Evolutionary conservation across 23 red algal species (phyloP).

Genomic region (Agarophyton chilense): DNA sequence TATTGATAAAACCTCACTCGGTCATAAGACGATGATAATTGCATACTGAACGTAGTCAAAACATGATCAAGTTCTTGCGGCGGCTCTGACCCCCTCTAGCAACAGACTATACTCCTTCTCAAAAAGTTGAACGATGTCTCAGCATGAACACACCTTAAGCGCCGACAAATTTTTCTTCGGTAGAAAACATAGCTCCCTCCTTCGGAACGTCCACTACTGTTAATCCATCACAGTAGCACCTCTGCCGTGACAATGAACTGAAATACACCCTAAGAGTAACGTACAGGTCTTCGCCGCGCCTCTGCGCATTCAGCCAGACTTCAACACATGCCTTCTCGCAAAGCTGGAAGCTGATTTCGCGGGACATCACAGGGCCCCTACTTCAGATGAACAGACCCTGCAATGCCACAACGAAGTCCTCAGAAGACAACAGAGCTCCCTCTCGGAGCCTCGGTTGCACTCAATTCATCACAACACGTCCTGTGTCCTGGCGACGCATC

Average conservation of each 20-base stretch:
- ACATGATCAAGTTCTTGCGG: constrained; percentile 26
- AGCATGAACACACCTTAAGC: constrained; percentile 11
- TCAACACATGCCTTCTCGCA: constrained; percentile 39
- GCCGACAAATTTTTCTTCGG: constrained; percentile 34
- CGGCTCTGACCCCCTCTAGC: constrained; percentile 18
- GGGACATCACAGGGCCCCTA: constrained; percentile 28
- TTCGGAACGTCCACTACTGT: constrained; percentile 26
- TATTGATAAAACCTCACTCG: constrained; percentile 4
- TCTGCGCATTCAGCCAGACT: constrained; percentile 46
- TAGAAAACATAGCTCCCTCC: constrained; percentile 32
- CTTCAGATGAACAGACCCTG: constrained; percentile 37
- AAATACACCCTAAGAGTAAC: constrained; percentile 9
- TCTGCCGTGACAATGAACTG: constrained; percentile 20
- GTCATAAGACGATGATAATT: constrained; percentile 13
- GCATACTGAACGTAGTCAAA: constrained; percentile 19
- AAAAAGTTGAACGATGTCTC: constrained; percentile 4
- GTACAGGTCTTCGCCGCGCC: constrained; percentile 34
- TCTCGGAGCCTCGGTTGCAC: neutral
- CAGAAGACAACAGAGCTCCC: constrained; percentile 3
- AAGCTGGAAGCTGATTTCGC: constrained; percentile 23
- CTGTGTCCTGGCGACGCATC: too few relatives aligned
- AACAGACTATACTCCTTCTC: constrained; percentile 30
- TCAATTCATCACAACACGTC: neutral
- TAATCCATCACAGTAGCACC: constrained; percentile 30
- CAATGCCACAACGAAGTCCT: constrained; percentile 15